Base-by-base conservation (phyloP, 2,329 filamentous ascomycete genomes). In the Mycogone perniciosa region DNA sequence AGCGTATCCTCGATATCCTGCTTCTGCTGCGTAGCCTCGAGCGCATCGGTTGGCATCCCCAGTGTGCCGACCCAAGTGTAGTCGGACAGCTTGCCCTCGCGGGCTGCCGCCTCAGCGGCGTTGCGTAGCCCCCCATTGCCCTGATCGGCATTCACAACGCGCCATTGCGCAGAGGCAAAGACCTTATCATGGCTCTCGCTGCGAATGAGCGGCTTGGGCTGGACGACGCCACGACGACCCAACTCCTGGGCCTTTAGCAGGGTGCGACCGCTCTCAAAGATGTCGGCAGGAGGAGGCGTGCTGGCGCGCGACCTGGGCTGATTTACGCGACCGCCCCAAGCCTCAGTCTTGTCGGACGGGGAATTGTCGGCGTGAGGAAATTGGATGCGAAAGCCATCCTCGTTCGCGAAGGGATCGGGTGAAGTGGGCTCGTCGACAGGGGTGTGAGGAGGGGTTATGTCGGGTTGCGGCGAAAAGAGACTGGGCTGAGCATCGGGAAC, bases 41-140 rank as follows among this genome's bases (percentile, higher is more conserved):
- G 76, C 6, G 85, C 86, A 68, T 97, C 92, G 0, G 89, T 96
- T 0, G 92, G 91, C 82, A 96, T 96, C 20, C 92, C 93, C 40
- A 97, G 71, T 0, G 91, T 95, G 48, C 92, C 92, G 4, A 97
- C 86, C 84, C 88, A 95, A n/a, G 85, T 86, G 63, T 89, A 86
- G 50, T 95, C 87, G 20, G 79, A 76, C 7, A 89, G 71, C 54
- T 80, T 78, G 20, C 84, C 85, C 49, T 84, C 81, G 43, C 88
- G 80, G 11, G 81, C 76, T 2, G 88, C 86, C 11, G 89, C 89
- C 55, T 88, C 83, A 33, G 93, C 84, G 4, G 92, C 92, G 64
- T 96, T 96, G 60, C 88, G 84, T 44, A 97, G 78, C 20, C 92
- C 93, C 26, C 90, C 91, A 63, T 97, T 97, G 52, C 92, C 92